Evolutionary conservation across 805 yeast species (phyloP).

Genomic region (Danielia reshetovae): DNA sequence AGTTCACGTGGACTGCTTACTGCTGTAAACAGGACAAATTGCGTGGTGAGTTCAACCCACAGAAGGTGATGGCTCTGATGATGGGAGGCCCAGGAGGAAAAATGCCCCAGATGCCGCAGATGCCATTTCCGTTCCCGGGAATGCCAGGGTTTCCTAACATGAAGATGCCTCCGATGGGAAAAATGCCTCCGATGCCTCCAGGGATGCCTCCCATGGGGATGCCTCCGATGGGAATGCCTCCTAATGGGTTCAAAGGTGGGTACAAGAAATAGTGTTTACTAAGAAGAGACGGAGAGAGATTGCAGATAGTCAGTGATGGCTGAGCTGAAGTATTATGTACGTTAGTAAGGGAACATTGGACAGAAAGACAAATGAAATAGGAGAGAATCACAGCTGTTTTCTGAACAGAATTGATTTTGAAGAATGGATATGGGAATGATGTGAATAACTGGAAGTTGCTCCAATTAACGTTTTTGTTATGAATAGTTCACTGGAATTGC

Average conservation of each 20-base stretch:
- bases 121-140: conserved; percentile 19
- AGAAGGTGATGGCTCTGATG: conserved; percentile 66
- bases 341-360: no score
- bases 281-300: not conserved
- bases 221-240: no score
- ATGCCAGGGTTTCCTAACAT: conserved; percentile 18
- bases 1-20: conserved; percentile 92
- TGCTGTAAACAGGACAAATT: conserved; percentile 81
- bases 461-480: no score
- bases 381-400: no score
- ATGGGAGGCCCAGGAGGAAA: conserved; percentile 34
- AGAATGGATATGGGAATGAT: no score
- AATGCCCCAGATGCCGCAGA: conserved; percentile 12
- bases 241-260: conserved; percentile 1
- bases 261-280: conserved; percentile 1
- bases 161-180: conserved; percentile 10
- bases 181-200: conserved; percentile 5
- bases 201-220: no score
- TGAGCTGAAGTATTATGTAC: no score
- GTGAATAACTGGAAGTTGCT: no score
- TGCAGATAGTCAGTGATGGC: not conserved
- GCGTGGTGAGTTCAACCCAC: conserved; percentile 78
- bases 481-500: no score
- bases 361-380: no score
- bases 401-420: no score